Conservation (phyloP, 257 asterid genomes). For the Solanum chilense region DNA sequence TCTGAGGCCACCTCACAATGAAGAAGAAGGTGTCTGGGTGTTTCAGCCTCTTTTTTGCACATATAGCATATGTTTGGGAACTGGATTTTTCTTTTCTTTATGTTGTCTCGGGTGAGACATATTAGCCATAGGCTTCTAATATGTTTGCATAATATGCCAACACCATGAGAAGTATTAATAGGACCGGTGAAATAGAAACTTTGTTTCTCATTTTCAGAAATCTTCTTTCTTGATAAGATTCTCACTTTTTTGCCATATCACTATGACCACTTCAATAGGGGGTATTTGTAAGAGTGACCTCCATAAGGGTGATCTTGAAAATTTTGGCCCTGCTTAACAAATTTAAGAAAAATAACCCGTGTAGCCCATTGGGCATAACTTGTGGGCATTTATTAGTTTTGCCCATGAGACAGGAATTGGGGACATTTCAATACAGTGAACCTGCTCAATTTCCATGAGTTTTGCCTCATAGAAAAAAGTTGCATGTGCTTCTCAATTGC, state of each 20-base stretch:
- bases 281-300: neutral
- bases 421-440: neutral
- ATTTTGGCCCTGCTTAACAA: neutral
- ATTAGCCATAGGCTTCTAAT: neutral
- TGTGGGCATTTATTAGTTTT: neutral
- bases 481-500: neutral
- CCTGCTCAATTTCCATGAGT: neutral
- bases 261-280: neutral
- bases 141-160: neutral
- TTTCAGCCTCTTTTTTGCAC: no score
- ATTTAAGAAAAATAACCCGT: neutral
- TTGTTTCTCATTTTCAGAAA: neutral
- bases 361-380: neutral
- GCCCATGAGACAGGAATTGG: neutral
- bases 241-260: neutral
- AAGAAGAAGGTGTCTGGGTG: no score
- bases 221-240: neutral
- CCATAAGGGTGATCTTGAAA: neutral
- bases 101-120: no score
- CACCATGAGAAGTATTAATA: neutral
- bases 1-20: no score
- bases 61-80: no score
- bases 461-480: neutral
- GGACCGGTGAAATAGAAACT: neutral
- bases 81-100: no score